Base-by-base conservation (phyloP, 2,329 filamentous ascomycete genomes). In the Aschersonia sp. region DNA sequence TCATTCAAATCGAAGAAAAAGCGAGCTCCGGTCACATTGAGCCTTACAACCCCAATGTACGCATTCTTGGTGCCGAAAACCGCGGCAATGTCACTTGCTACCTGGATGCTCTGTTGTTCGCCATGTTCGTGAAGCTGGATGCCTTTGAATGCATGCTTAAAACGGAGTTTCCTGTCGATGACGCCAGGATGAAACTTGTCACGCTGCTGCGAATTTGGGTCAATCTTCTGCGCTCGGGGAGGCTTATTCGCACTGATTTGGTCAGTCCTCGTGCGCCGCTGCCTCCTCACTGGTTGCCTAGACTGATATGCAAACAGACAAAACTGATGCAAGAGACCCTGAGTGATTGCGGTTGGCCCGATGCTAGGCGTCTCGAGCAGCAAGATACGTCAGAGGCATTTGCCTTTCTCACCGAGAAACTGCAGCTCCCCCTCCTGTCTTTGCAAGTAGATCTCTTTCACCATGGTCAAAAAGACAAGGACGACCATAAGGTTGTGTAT, bases 361-460 rank as follows among this genome's bases (percentile, higher is more conserved):
- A 94, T 50, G 89, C 89, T 44, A 75, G 77, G 29, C 66, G 77
- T 49, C 61, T 86, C n/a, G 77, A 82, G 55, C 92, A 97, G 60
- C 92, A 98, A 65, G 92, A 98, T 63, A 87, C 88, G 0, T 96
- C 92, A 0, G 92, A 98, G 65, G 89, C 89, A 1, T 97, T 97
- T 61, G 86, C 83, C 0, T 96, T 96, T 61, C 89, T 98, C 53
- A 95, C 91, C 0, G 89, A 89, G 54, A 88, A 84, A 29, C 74
- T 98, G 28, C 83, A 94, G 56, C 66, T 97, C 12, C 92, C 92
- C 5, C 72, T 97, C 2, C 74, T 97, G 30, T 89, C 89, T 0
- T 67, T 97, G 40, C 94, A 95, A 61, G 91, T 96, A 70, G 89
- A 97, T 60, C 80, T 97, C 10, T 96, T 91, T 56, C 92, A 96